These are phyloP conservation scores for Gymnopilus junonius DNA, from an alignment of 768 basidiomycete genomes.

Conservation along the genomic window DNA sequence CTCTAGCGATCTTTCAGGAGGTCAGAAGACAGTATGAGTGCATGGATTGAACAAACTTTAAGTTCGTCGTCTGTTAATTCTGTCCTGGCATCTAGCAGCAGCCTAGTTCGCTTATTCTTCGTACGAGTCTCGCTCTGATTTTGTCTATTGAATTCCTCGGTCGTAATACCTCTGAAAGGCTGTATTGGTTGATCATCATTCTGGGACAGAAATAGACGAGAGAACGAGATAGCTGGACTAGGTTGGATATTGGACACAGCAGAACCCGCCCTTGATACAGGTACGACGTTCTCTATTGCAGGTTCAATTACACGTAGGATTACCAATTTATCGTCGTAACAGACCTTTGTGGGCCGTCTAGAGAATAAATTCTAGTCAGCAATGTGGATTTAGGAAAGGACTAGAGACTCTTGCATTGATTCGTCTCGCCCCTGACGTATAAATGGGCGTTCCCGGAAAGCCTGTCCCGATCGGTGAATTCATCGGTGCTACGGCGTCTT, in stretches of 20 bases:
- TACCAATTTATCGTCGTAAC: background rate
- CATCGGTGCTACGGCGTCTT: background rate
- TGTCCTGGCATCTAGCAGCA: conserved; percentile 72
- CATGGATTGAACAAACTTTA: conserved; percentile 47
- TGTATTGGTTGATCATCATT: conserved; percentile 30
- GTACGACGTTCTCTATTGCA: conserved; percentile 15
- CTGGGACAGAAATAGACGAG: conserved; percentile 45
- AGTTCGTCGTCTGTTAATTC: conserved; percentile 86
- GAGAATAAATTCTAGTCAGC: background rate
- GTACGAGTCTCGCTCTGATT: conserved; percentile 24
- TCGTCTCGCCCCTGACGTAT: background rate
- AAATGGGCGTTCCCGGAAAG: background rate
- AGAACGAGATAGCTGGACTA: conserved; percentile 42
- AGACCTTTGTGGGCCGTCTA: conserved; percentile 16
- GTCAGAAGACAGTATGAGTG: background rate
- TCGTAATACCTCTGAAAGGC: conserved; percentile 34
- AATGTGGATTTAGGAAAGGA: background rate
- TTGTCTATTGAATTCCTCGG: conserved; percentile 22
- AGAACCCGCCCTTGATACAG: conserved; percentile 13
- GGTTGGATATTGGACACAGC: background rate
- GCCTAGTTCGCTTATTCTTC: conserved; percentile 53
- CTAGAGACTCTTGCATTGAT: background rate
- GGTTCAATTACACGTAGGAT: background rate
- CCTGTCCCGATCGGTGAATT: background rate
- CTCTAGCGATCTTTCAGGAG: conserved; percentile 55